Percentiles rank a stretch among this genome's conserved stretches.
phyloP scores from a whole-genome alignment of 257 asterid species.

The Pogostemon cablin region DNA sequence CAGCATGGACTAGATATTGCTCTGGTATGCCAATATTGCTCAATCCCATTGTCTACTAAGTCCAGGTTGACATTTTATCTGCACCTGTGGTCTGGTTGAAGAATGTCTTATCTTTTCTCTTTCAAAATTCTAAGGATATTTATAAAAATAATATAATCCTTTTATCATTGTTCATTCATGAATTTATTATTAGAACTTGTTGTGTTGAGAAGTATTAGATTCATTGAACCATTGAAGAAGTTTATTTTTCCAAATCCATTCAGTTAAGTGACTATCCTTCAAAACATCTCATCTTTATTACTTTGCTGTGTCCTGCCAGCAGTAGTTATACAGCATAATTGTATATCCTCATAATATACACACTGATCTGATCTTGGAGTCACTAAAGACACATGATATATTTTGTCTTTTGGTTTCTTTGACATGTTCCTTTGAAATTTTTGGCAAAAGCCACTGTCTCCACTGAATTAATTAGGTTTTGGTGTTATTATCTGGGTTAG shows the following conservation, averaged over 20 bases:
- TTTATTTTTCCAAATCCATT: constrained; percentile 6
- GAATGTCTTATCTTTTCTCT: not conserved
- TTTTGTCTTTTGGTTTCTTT: not conserved
- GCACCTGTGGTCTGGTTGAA: constrained; percentile 15
- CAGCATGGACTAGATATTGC: constrained; percentile 68
- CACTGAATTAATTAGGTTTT: not conserved
- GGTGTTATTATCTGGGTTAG: not conserved
- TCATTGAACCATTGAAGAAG: not conserved
- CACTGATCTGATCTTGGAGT: not conserved
- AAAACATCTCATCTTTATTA: constrained; percentile 1
- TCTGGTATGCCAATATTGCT: constrained; percentile 54
- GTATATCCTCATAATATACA: not conserved
- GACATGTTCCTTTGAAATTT: not conserved
- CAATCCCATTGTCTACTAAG: not conserved
- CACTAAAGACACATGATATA: not conserved
- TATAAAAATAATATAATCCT: not conserved
- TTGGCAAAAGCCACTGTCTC: too few species aligned
- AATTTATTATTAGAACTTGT: not conserved
- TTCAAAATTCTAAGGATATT: not conserved
- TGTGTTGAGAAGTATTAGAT: constrained; percentile 6
- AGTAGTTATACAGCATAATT: not conserved
- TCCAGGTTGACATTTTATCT: constrained; percentile 6
- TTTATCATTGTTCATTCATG: not conserved
- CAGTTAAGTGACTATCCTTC: not conserved
- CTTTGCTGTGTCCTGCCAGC: not conserved